Conservation (phyloP, 768 basidiomycete genomes). For the Agrocybe praecox region DNA sequence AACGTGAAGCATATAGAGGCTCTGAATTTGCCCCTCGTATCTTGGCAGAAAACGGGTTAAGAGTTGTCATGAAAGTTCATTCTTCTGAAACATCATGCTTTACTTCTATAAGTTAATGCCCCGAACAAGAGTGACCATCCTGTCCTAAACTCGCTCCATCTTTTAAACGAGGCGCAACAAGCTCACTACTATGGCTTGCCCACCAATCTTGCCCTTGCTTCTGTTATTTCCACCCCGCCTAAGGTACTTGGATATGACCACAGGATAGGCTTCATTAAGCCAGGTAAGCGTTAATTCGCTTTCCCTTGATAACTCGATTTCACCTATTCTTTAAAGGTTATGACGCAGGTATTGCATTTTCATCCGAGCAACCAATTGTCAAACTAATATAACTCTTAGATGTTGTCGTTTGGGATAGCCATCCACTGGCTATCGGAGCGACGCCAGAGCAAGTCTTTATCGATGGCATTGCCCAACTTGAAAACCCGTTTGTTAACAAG, state of each 20-base stretch:
- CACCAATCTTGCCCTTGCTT: constrained; percentile 63
- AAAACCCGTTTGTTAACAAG: constrained; percentile 40
- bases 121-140: constrained; percentile 61
- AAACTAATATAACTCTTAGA: constrained; percentile 36
- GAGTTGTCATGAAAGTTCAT: constrained; percentile 72
- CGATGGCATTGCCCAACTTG: constrained; percentile 78
- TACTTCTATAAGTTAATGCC: not conserved
- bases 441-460: constrained; percentile 83
- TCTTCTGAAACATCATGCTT: not conserved
- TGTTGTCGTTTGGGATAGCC: constrained; percentile 75
- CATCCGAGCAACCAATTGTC: too few relatives aligned
- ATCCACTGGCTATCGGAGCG: constrained; percentile 77
- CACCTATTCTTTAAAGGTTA: constrained; percentile 42
- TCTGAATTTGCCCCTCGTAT: constrained; percentile 78
- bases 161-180: constrained; percentile 78
- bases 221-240: constrained; percentile 76
- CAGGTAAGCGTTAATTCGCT: constrained; percentile 36
- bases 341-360: constrained; percentile 54
- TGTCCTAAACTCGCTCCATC: constrained; percentile 64
- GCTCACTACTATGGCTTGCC: constrained; percentile 75
- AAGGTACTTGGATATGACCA: constrained; percentile 72
- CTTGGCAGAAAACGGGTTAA: constrained; percentile 65
- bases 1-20: constrained; percentile 79
- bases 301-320: not conserved
- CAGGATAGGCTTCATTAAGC: constrained; percentile 69